phyloP scores from a whole-genome alignment of 352 stramenopile genomes.

The Phytophthora fragariaefolia region DNA sequence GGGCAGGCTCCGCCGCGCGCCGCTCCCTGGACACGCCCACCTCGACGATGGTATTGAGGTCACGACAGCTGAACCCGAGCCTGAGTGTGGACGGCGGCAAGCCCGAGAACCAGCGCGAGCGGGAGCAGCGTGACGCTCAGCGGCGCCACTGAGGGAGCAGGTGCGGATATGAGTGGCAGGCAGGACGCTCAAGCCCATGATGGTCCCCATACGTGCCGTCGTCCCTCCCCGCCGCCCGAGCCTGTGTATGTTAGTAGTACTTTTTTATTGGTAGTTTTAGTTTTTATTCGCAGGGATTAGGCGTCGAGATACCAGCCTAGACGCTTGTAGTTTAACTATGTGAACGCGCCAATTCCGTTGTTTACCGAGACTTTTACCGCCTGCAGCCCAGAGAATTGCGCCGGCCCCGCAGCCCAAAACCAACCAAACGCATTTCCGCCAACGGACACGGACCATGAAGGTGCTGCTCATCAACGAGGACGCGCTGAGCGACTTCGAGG shows the following conservation, averaged over 20 bases:
- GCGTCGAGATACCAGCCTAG: constrained; percentile 30
- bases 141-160: constrained; percentile 33
- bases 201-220: constrained; percentile 5
- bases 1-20: constrained; percentile 40
- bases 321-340: constrained; percentile 42
- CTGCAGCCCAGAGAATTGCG: too few species aligned
- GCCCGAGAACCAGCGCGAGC: constrained; percentile 48
- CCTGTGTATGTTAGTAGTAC: constrained; percentile 28
- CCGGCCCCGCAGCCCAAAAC: neutral
- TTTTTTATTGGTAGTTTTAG: constrained; percentile 50
- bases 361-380: constrained; percentile 7
- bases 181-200: constrained; percentile 13
- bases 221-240: neutral
- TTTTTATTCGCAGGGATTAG: constrained; percentile 41
- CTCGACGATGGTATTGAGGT: constrained; percentile 68
- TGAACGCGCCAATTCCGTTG: constrained; percentile 30
- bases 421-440: constrained; percentile 15
- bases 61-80: constrained; percentile 59
- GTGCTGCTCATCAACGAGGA: constrained; percentile 85
- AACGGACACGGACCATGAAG: constrained; percentile 60
- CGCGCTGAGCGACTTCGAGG: constrained; percentile 81
- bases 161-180: constrained; percentile 23
- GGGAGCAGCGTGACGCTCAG: constrained; percentile 50
- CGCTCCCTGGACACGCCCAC: constrained; percentile 57
- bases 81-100: constrained; percentile 35